These are phyloP conservation scores for Stephania japonica DNA, from an alignment of 164 flowering plant genomes.

Conservation along the genomic window DNA sequence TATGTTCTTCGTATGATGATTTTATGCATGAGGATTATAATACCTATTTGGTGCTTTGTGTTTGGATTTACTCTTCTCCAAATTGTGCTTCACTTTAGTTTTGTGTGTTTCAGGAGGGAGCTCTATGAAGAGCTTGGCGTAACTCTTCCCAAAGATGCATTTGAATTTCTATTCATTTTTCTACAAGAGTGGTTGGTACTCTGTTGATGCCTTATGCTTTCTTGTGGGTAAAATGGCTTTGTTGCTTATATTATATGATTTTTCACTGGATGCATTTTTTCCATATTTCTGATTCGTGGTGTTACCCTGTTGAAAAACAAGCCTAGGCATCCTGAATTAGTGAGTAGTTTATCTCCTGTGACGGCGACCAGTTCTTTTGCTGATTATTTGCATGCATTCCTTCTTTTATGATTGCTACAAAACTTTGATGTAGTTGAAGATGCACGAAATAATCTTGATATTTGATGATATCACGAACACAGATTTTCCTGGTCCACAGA, in stretches of 20 bases:
- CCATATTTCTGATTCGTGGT: background rate
- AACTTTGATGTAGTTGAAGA: too few species aligned
- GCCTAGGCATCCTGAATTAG: background rate
- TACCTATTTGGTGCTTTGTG: background rate
- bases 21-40: background rate
- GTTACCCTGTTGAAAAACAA: background rate
- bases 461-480: too few species aligned
- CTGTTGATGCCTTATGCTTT: background rate
- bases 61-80: background rate
- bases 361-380: background rate
- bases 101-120: constrained; percentile 66
- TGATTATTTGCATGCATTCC: background rate
- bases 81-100: background rate
- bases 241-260: background rate
- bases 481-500: too few species aligned
- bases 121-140: constrained; percentile 91
- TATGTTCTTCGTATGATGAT: background rate
- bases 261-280: background rate
- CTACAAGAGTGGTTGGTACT: constrained; percentile 72
- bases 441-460: too few species aligned
- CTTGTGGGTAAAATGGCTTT: background rate
- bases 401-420: background rate
- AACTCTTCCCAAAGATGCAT: constrained; percentile 80
- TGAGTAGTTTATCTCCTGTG: background rate
- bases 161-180: constrained; percentile 63